Evolutionary conservation across 805 yeast species (phyloP).

Genomic region (Lipomyces oligophaga): DNA sequence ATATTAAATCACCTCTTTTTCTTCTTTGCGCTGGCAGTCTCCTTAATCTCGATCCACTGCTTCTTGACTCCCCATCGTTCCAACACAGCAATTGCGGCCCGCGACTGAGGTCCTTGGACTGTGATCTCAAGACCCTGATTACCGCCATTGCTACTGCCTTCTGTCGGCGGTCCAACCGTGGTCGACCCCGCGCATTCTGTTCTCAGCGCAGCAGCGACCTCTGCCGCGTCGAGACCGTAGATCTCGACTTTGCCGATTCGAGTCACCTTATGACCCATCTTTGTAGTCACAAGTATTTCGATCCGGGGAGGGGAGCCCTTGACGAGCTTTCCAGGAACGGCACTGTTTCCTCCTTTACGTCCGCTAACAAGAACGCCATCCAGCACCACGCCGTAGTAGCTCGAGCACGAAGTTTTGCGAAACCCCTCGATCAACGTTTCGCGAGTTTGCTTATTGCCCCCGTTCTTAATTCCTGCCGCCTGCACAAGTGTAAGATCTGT

Average conservation of each 20-base stretch:
- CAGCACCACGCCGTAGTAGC: conserved; percentile 46
- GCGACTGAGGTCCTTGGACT: conserved; percentile 88
- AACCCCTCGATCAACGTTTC: conserved; percentile 40
- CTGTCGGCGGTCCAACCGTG: conserved; percentile 45
- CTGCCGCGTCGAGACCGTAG: conserved; percentile 60
- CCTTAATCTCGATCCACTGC: conserved; percentile 61
- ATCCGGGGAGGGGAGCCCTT: conserved; percentile 71
- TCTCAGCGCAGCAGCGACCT: conserved; percentile 63
- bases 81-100: conserved; percentile 55
- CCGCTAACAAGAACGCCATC: too few relatives aligned
- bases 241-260: conserved; percentile 64
- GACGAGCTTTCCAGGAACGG: conserved; percentile 36
- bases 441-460: conserved; percentile 32
- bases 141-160: conserved; percentile 37
- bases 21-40: conserved; percentile 35
- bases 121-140: conserved; percentile 64
- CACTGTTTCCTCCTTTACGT: conserved; percentile 40
- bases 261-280: conserved; percentile 82
- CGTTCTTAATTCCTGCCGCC: not conserved
- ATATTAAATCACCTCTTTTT: too few relatives aligned
- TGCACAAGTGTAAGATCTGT: conserved; percentile 56
- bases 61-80: conserved; percentile 60
- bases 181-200: conserved; percentile 87
- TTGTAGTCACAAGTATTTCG: conserved; percentile 63
- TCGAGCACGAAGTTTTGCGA: conserved; percentile 45